phyloP scores from a whole-genome alignment of 352 stramenopile species.

The Saprolegnia diclina region DNA sequence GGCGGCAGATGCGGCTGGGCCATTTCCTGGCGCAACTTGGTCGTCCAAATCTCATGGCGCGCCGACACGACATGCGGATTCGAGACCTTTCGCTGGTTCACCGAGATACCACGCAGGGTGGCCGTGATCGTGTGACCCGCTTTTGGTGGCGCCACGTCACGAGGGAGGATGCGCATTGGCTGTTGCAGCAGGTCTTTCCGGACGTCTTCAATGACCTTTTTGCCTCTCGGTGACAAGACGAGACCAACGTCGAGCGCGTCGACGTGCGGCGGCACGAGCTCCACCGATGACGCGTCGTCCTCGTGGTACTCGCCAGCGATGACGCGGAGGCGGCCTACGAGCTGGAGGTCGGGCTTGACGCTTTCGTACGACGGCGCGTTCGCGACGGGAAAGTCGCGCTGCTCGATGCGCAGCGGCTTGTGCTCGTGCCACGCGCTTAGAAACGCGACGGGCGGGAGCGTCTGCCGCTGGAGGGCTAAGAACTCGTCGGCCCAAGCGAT shows the following conservation, averaged over 20 bases:
- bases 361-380: constrained; percentile 36
- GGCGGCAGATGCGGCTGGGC: neutral
- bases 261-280: constrained; percentile 1
- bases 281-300: constrained; percentile 4
- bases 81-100: constrained; percentile 16
- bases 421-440: constrained; percentile 61
- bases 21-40: constrained; percentile 35
- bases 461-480: constrained; percentile 44
- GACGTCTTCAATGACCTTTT: constrained; percentile 45
- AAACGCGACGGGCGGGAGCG: constrained; percentile 49
- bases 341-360: constrained; percentile 54
- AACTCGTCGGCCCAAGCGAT: constrained; percentile 68
- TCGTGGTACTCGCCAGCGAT: constrained; percentile 16
- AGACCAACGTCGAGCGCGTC: constrained; percentile 10
- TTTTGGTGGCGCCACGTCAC: neutral
- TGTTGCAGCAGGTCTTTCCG: constrained; percentile 37
- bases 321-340: constrained; percentile 55
- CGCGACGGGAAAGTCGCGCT: constrained; percentile 52
- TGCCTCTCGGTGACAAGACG: constrained; percentile 37
- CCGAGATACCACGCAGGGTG: constrained; percentile 34
- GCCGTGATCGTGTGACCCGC: constrained; percentile 15
- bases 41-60: constrained; percentile 38
- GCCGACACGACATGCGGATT: constrained; percentile 23
- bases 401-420: constrained; percentile 53
- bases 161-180: constrained; percentile 26